A percentile compares a stretch with the other conserved stretches of the same genome.
Conservation (phyloP, 2,329 filamentous ascomycete species). For the Alternaria conjuncta region DNA sequence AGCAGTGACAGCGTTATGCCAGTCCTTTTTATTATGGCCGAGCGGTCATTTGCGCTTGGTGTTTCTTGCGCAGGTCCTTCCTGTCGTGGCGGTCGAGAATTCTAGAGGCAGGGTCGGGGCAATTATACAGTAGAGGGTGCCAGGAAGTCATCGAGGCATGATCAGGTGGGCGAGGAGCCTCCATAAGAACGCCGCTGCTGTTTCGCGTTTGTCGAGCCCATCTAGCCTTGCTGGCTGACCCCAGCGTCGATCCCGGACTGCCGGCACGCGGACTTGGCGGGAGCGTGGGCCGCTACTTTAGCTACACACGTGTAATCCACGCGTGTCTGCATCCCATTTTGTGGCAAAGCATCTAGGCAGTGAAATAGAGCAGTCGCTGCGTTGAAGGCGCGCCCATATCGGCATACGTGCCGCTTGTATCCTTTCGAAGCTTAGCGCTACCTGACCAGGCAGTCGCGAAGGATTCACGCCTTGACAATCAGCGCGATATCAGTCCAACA, state of each 20-base stretch:
- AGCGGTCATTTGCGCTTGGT: neutral
- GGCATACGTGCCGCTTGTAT: neutral
- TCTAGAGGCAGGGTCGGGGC: neutral
- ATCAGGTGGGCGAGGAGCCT: neutral
- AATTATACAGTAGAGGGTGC: neutral
- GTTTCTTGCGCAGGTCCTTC: neutral
- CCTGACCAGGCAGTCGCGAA: neutral
- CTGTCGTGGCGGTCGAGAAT: neutral
- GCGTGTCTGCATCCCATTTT: neutral
- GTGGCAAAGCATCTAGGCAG: neutral
- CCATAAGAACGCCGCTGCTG: slow-evolving; percentile 5
- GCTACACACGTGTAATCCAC: neutral
- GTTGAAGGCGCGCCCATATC: neutral
- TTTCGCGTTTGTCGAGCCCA: slow-evolving; percentile 9
- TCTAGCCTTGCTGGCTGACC: slow-evolving; percentile 4
- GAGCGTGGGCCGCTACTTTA: neutral
- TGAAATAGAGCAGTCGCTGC: neutral
- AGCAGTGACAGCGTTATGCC: neutral
- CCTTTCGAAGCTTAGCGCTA: neutral
- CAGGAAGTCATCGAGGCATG: neutral
- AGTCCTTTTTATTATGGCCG: neutral
- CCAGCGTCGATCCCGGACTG: slow-evolving; percentile 6
- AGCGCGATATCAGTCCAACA: neutral
- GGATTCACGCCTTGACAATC: neutral
- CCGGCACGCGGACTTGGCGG: slow-evolving; percentile 4